Evolutionary conservation across 2,329 filamentous ascomycete genomes (phyloP).

Genomic region (Paecilomyces sp.): DNA sequence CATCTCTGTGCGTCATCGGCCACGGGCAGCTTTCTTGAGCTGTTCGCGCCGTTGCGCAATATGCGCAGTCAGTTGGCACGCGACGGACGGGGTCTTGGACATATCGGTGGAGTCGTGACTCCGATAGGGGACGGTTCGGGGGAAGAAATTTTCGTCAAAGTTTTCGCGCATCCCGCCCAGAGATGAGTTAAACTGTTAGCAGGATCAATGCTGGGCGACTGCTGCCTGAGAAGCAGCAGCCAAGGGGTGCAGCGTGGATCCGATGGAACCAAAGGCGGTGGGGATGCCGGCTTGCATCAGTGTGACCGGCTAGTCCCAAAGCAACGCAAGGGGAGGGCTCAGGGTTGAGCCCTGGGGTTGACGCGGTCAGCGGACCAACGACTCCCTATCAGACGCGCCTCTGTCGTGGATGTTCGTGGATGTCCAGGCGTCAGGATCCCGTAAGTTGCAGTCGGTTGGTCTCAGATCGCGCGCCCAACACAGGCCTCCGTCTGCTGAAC

Average conservation of each 20-base stretch:
- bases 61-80: not conserved
- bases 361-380: conserved; percentile 13
- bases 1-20: not conserved
- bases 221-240: not conserved
- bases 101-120: not conserved
- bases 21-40: not conserved
- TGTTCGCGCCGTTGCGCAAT: not conserved
- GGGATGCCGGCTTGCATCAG: conserved; percentile 15
- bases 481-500: not conserved
- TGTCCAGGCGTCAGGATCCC: not conserved
- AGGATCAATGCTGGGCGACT: not conserved
- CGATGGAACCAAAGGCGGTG: not conserved
- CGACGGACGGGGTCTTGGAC: not conserved
- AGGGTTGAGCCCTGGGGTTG: conserved; percentile 21
- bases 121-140: not conserved
- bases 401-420: not conserved
- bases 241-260: conserved; percentile 1
- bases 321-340: conserved; percentile 18
- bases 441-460: not conserved
- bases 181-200: not conserved
- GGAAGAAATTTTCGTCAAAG: not conserved
- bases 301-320: conserved; percentile 15
- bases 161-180: not conserved
- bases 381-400: not conserved
- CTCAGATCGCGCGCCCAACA: not conserved